Evolutionary conservation across 2,329 filamentous ascomycete species (phyloP), one percentile per base, ranked within the genome.

Genomic region (Colletotrichum sp.): DNA sequence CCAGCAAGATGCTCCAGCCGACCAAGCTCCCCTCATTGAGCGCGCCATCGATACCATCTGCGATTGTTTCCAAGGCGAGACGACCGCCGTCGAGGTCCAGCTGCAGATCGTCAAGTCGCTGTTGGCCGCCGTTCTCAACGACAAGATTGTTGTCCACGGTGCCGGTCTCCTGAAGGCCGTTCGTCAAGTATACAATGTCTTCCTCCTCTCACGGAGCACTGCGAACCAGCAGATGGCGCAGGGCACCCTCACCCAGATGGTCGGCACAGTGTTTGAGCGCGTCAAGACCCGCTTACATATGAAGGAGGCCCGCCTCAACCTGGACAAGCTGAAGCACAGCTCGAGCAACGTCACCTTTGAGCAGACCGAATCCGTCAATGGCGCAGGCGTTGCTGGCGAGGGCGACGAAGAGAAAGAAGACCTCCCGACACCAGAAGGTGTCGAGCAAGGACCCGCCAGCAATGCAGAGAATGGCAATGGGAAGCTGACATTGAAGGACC

Each of bases 1-100:
- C 74, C 81, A 77, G 10, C 62, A 44, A 71, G 71, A 75, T 75
- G 75, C 71, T 6, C 64, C 81, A 60, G 81, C 84, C 75, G 89
- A 94, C 7, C 96, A 96, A 21, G 89, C 94, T 6, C 96, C 96
- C 18, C 89, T 99, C 79, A 99, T 99, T 82, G 98, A 99, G 86
- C 92, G 96, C 79, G 97, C 98, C 75, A 99, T 99, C 82, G 98
- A 99, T 86, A 98, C 97, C 44, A 99, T 99, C 88, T 99, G 97
- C 89, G 96, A 99, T 83, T 99, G 97, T 85, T 99, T 99, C 83
- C 96, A 99, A 83, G 96, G 97, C 82, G 97, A 99, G 87, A 95
- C 95, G 2, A 99, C 98, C 0, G 93, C 95, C 5, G 91, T 94
- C 69, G 96, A 98, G 84, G 94, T 99, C 64, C 97, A 99, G 85